A percentile compares a stretch with the other conserved stretches of the same genome.
Evolutionary conservation across 208 protist genomes (phyloP).

Genomic region (Herpetomonas tarakana): DNA sequence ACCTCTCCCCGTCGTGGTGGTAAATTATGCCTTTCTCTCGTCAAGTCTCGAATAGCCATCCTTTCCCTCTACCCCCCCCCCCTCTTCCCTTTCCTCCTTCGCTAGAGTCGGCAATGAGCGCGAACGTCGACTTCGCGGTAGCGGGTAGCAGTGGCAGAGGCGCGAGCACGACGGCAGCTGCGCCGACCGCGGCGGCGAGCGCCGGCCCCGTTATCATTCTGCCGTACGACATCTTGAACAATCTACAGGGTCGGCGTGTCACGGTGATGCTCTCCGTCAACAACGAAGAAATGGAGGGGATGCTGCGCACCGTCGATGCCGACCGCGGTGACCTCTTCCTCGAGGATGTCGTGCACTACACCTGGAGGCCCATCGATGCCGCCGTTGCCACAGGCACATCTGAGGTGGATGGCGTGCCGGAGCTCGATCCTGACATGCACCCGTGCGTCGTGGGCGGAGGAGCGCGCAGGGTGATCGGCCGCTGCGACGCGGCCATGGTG

Average conservation of each 20-base stretch:
- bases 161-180: neutral
- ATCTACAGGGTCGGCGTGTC: conserved; percentile 63
- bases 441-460: conserved; percentile 23
- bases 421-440: neutral
- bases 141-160: neutral
- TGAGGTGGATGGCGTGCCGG: neutral
- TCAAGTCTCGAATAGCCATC: too few species aligned
- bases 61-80: too few species aligned
- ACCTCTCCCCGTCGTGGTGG: too few species aligned
- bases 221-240: conserved; percentile 68
- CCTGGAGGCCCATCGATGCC: conserved; percentile 21
- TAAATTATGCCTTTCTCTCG: too few species aligned
- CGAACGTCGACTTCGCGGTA: conserved; percentile 26
- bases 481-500: conserved; percentile 52
- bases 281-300: conserved; percentile 63
- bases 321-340: conserved; percentile 70
- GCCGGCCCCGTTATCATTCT: conserved; percentile 32
- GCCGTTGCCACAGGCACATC: neutral
- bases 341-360: conserved; percentile 65
- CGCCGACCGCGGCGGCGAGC: neutral
- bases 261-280: conserved; percentile 60
- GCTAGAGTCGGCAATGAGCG: conserved; percentile 18
- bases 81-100: too few species aligned
- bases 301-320: conserved; percentile 55
- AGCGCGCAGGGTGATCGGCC: conserved; percentile 33